Evolutionary conservation across 371 early-diverging fungal species (phyloP).

Genomic region (Funneliformis caledonium): DNA sequence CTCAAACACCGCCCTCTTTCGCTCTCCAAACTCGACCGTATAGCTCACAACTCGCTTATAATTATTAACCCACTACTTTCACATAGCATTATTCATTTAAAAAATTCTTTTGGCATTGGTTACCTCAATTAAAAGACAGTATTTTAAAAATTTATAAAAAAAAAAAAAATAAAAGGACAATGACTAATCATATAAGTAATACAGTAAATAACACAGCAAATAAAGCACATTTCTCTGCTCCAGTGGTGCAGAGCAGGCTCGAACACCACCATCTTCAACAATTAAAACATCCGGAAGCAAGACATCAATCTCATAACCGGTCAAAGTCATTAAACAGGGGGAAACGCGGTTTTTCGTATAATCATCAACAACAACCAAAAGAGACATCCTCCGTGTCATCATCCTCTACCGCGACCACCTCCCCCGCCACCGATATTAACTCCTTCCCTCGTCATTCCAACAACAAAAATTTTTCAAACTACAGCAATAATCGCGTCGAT

Average conservation of each 20-base stretch:
- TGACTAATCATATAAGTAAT: not conserved
- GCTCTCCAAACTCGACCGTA: not conserved
- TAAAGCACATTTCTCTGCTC: constrained; percentile 35
- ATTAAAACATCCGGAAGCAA: constrained; percentile 5
- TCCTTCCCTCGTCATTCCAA: not conserved
- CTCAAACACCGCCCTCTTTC: not conserved
- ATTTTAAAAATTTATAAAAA: not conserved
- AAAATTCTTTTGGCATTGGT: not conserved
- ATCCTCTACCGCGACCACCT: not conserved
- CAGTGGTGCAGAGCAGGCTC: constrained; percentile 42
- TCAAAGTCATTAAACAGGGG: constrained; percentile 27
- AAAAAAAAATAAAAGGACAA: constrained; percentile 14
- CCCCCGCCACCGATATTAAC: not conserved
- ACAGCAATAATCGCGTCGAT: constrained; percentile 16
- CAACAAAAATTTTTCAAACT: not conserved
- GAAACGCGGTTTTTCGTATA: constrained; percentile 17
- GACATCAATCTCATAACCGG: constrained; percentile 11
- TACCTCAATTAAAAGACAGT: not conserved
- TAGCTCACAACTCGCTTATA: not conserved
- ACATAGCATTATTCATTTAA: not conserved
- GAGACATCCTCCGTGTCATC: not conserved
- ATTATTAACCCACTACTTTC: not conserved
- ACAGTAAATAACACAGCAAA: not conserved
- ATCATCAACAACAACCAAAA: not conserved
- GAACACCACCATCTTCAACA: constrained; percentile 40